Evolutionary conservation across 192 early-diverging fungal genomes (phyloP).

Genomic region (Linnemannia hyalina): DNA sequence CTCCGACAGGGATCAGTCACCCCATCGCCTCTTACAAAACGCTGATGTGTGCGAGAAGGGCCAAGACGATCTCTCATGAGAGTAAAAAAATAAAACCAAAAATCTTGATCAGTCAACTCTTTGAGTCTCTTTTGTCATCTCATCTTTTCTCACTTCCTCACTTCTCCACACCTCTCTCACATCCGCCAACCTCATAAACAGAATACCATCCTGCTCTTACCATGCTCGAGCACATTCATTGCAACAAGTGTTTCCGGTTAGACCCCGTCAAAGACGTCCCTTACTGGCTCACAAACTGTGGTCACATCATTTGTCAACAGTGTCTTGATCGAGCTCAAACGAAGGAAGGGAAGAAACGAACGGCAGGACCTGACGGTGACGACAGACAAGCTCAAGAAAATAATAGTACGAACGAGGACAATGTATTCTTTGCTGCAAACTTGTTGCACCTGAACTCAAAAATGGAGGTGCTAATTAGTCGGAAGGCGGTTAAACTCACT

Average conservation of each 20-base stretch:
- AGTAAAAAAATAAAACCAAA: not conserved
- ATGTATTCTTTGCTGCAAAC: not conserved
- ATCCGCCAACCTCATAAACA: not conserved
- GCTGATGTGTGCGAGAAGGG: not conserved
- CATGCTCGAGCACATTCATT: slow-evolving; percentile 36
- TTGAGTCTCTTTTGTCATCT: not conserved
- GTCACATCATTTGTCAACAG: slow-evolving; percentile 35
- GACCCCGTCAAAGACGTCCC: not conserved
- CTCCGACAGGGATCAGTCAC: slow-evolving; percentile 15
- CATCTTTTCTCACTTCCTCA: not conserved
- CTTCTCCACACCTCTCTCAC: not conserved
- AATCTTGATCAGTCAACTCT: not conserved
- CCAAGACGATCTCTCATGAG: not conserved
- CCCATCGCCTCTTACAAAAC: slow-evolving; percentile 30
- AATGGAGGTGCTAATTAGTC: no score
- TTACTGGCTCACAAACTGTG: slow-evolving; percentile 36
- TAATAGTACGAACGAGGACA: not conserved
- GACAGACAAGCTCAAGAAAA: not conserved
- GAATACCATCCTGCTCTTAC: not conserved
- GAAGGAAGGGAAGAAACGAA: not conserved
- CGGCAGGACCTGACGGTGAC: not conserved
- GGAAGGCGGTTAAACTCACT: no score
- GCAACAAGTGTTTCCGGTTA: slow-evolving; percentile 42
- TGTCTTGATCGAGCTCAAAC: slow-evolving; percentile 22
- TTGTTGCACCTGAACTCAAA: not conserved